A percentile compares a stretch with the other conserved stretches of the same genome.
Evolutionary conservation across 139 green algal species (phyloP).

Genomic region (Pedinophyceae sp.): DNA sequence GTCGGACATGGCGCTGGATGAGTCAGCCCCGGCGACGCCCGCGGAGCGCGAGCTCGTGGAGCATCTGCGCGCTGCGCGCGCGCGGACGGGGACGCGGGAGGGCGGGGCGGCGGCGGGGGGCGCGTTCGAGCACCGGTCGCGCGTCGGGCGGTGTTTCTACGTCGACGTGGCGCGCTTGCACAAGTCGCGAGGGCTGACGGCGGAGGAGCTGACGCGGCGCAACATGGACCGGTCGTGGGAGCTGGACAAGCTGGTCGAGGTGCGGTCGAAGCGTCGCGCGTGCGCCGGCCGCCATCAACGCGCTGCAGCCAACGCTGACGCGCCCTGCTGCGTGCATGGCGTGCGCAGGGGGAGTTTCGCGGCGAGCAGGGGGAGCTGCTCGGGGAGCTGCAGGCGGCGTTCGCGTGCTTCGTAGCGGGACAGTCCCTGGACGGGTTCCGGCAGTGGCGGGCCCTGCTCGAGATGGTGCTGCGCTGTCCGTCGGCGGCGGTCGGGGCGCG

Average conservation of each 20-base stretch:
- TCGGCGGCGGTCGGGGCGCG: slow-evolving; percentile 13
- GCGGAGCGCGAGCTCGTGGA: neutral
- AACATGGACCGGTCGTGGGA: slow-evolving; percentile 58
- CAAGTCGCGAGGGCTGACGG: slow-evolving; percentile 22
- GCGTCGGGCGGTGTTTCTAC: slow-evolving; percentile 41
- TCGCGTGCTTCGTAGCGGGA: slow-evolving; percentile 60
- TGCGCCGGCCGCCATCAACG: neutral
- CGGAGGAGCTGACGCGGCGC: slow-evolving; percentile 37
- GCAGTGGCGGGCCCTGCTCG: slow-evolving; percentile 59
- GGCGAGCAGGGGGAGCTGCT: slow-evolving; percentile 20
- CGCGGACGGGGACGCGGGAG: slow-evolving; percentile 4
- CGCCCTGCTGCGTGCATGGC: no score
- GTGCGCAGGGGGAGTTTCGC: neutral
- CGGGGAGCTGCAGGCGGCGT: slow-evolving; percentile 48
- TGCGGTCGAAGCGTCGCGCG: neutral
- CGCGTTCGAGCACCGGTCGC: slow-evolving; percentile 8
- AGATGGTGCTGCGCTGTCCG: slow-evolving; percentile 48
- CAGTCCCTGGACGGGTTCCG: slow-evolving; percentile 51
- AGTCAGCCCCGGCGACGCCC: neutral
- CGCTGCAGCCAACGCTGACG: neutral
- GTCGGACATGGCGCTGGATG: slow-evolving; percentile 27
- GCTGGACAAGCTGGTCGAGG: no score
- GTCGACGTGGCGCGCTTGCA: slow-evolving; percentile 38
- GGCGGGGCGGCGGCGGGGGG: slow-evolving; percentile 6
- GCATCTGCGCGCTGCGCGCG: neutral